Evolutionary conservation across 2,329 filamentous ascomycete genomes (phyloP), one percentile per base, ranked within the genome.

Genomic region (Teratosphaeriaceae sp.): DNA sequence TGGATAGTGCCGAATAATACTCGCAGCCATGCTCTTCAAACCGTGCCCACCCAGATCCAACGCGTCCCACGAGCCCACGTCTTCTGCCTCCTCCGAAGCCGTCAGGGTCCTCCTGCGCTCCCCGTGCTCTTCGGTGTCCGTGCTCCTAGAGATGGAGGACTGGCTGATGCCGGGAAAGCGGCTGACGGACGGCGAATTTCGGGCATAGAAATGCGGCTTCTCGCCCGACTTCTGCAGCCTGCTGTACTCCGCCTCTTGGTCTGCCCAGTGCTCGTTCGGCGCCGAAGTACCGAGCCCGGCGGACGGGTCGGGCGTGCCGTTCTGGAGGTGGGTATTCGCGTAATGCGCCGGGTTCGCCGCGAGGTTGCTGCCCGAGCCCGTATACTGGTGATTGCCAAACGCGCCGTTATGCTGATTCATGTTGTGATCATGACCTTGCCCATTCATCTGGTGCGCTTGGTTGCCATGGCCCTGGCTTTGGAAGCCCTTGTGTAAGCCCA

Each of bases 31-130:
- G 46, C 88, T 85, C 53, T 88, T 84, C 38, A 98, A 72, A 16
- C 90, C 90, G 69, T 97, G 92, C n/a, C 92, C 92, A 55, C 89
- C 92, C 63, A 97, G 83, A 65, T 98, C 92, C 55, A 98, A 74
- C 51, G 89, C 88, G 63, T 87, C 80, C 92, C 92, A 97, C 85
- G 51, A 83, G 73, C 61, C 69, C 55, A 67, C 63, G 44, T 66
- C 81, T 80, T 50, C 77, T 73, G 46, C 77, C 73, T 57, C 78
- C 77, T 47, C 85, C 3, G 47, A 44, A 16, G 48, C 50, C n/a
- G 37, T 23, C 8, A 22, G 24, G 16, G 23, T 19, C 31, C 53
- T 78, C 43, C 85, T 72, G 56, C 83, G 83, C 55, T 82, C 71
- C 52, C 76, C 75, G 51, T 80, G 75, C 47, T 72, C 69, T 20